phyloP scores from a whole-genome alignment of 371 early-diverging fungal species.

The Massospora cicadina region DNA sequence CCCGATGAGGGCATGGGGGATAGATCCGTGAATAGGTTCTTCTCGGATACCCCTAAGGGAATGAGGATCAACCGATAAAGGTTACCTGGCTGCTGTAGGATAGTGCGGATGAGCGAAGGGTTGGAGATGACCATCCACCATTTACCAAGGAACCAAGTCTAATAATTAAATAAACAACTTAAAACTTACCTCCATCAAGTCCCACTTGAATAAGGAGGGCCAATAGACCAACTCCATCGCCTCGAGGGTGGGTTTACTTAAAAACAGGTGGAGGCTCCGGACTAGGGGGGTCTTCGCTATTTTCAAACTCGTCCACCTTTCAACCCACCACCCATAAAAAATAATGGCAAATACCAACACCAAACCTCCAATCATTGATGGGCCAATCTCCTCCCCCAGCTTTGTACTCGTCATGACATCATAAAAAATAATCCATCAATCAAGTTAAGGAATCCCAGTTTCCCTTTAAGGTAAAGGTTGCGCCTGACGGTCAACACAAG shows the following conservation, averaged over 20 bases:
- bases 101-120: not conserved
- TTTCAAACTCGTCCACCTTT: not conserved
- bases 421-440: not conserved
- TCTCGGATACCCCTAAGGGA: not conserved
- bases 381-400: not conserved
- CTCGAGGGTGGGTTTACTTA: not conserved
- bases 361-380: not conserved
- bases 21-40: not conserved
- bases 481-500: too few relatives aligned
- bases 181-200: not conserved
- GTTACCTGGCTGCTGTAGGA: not conserved
- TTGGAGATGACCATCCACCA: slow-evolving; percentile 4
- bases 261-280: not conserved
- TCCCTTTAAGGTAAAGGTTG: too few relatives aligned
- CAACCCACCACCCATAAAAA: not conserved
- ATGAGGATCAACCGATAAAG: not conserved
- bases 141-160: slow-evolving; percentile 6
- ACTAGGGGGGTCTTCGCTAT: not conserved
- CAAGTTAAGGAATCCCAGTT: not conserved
- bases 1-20: not conserved
- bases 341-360: not conserved
- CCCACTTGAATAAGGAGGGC: not conserved
- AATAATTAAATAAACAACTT: not conserved
- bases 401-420: not conserved
- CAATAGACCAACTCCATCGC: not conserved